A percentile compares a stretch with the other conserved stretches of the same genome.
phyloP scores from a whole-genome alignment of 768 basidiomycete species.

The Tulasnella calospora region DNA sequence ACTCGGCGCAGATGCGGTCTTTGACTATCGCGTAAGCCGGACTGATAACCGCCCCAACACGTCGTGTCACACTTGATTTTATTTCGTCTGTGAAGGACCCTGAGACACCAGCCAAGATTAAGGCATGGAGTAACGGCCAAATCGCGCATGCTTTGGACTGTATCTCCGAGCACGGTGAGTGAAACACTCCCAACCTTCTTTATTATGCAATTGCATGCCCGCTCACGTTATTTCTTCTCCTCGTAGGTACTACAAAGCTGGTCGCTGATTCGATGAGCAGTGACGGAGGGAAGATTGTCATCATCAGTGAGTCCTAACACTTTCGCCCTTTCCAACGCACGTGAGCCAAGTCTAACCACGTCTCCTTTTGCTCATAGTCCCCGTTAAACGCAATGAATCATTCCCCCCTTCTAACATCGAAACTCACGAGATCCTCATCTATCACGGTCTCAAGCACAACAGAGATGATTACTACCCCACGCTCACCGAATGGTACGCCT shows the following conservation, averaged over 20 bases:
- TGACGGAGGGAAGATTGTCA: constrained; percentile 17
- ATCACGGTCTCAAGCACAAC: not conserved
- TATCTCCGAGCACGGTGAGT: constrained; percentile 21
- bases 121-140: constrained; percentile 9
- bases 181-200: not conserved
- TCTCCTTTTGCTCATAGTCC: not conserved
- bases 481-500: not conserved
- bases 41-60: not conserved
- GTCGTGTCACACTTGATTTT: not conserved
- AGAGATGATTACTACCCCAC: not conserved
- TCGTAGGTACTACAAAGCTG: constrained; percentile 11
- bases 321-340: not conserved
- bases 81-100: not conserved
- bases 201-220: not conserved
- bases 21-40: constrained; percentile 36
- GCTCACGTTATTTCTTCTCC: not conserved
- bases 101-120: constrained; percentile 2
- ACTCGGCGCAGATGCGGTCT: constrained; percentile 44
- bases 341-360: not conserved
- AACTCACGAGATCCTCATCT: not conserved
- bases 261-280: constrained; percentile 5
- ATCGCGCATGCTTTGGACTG: constrained; percentile 16
- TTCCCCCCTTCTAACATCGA: not conserved
- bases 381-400: not conserved
- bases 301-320: not conserved